phyloP scores from a whole-genome alignment of 1,139 yeast genomes.

The Blastobotrys aristatus region DNA sequence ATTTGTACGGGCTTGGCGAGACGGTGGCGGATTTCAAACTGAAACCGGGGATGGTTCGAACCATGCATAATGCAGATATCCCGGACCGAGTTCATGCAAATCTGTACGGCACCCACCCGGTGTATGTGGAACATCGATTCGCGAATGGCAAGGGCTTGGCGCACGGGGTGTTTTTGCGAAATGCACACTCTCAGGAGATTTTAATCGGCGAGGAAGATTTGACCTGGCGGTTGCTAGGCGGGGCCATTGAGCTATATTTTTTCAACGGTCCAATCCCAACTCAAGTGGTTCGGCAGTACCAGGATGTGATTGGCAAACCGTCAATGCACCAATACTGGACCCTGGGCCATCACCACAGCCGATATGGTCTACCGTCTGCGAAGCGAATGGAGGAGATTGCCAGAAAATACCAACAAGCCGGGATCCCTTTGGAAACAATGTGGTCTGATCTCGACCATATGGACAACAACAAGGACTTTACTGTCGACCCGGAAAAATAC shows the following conservation, averaged over 20 bases:
- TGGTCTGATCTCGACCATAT: constrained; percentile 25
- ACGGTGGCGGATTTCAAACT: constrained; percentile 33
- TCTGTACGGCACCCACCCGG: constrained; percentile 29
- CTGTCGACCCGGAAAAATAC: constrained; percentile 32
- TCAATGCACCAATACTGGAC: constrained; percentile 34
- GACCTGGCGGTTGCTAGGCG: constrained; percentile 30
- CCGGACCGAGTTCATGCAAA: constrained; percentile 19
- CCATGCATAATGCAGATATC: constrained; percentile 23
- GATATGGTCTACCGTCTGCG: constrained; percentile 18
- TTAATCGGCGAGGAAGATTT: too few relatives aligned
- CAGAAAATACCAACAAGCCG: constrained; percentile 3
- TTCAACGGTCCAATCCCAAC: constrained; percentile 36
- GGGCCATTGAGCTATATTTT: constrained; percentile 34
- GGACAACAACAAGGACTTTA: constrained; percentile 35
- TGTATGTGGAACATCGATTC: constrained; percentile 31
- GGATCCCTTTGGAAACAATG: constrained; percentile 21
- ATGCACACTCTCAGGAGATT: constrained; percentile 27
- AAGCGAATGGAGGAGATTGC: constrained; percentile 16
- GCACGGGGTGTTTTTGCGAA: constrained; percentile 25
- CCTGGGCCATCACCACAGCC: constrained; percentile 26
- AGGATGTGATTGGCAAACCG: constrained; percentile 30
- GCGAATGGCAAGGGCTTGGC: constrained; percentile 5
- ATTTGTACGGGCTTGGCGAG: constrained; percentile 36
- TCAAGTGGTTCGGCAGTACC: constrained; percentile 33
- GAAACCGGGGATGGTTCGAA: constrained; percentile 29